Evolutionary conservation across 179 eudicot species (phyloP), one percentile per base, ranked within the genome.

Genomic region (Nepenthes alata): DNA sequence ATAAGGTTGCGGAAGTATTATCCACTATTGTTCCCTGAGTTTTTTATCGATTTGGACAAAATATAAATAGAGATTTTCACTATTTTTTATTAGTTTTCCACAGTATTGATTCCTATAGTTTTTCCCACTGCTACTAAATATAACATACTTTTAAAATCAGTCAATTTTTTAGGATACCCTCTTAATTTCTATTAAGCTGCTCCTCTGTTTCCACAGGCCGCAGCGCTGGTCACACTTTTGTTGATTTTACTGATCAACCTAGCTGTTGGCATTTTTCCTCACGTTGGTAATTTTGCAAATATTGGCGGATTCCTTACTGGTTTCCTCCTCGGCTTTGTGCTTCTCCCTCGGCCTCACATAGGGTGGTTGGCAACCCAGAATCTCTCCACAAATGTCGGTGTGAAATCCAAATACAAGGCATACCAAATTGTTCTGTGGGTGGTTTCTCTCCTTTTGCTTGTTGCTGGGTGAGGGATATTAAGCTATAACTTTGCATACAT

Each of bases 241-340:
- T 49, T 77, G 11, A 72, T 84, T 72, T 71, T 86, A 11, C 53
- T 66, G 7, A 64, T 86, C 54, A 88, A 84, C 65, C 54, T 81
- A 51, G 82, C 85, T 4, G 70, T 86, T 14, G 87, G 88, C 5
- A 68, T 88, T 41, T 74, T 88, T 14, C 96, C 96, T 6, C 84
- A 80, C 55, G 89, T 79, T 15, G 81, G 78, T 59, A 86, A 86
- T 72, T 78, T 76, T 63, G 85, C 86, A 10, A 89, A 86, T 61
- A 62, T 84, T 2, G 95, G 95, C 34, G 96, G 96, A 58, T 82
- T 86, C 64, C 5, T 70, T 6, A 58, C 87, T 0, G 96, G 96
- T 4, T 74, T 86, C 70, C 68, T 88, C 9, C 78, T 88, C 6
- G 96, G 96, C 2, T 88, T 82, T 56, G 75, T 86, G 51, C 50